A percentile compares a stretch with the other conserved stretches of the same genome.
These are phyloP conservation scores for Mycena pura DNA, from an alignment of 768 basidiomycete species.

Conservation along the genomic window DNA sequence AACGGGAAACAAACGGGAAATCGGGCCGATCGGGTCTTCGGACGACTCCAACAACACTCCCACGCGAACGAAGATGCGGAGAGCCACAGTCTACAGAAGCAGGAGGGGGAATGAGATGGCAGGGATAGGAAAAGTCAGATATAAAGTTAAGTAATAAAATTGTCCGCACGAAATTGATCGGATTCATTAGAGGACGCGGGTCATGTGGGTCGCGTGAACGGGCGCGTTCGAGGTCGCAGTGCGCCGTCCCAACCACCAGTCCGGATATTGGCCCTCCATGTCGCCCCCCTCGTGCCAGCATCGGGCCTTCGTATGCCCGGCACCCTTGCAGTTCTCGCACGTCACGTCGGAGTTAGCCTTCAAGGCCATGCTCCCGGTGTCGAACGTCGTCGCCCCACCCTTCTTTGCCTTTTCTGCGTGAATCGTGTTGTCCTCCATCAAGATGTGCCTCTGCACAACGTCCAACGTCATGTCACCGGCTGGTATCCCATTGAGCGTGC, in stretches of 20 bases:
- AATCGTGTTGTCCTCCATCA: slow-evolving; percentile 2
- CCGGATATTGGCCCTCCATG: neutral
- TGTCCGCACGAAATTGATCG: neutral
- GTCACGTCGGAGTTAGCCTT: neutral
- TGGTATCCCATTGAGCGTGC: neutral
- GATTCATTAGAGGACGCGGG: neutral
- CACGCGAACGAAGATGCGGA: slow-evolving; percentile 3
- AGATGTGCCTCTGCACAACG: neutral
- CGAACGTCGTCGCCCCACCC: too few relatives aligned
- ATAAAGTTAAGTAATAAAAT: neutral
- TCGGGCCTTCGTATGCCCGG: neutral
- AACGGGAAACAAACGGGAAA: too few relatives aligned
- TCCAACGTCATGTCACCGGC: neutral
- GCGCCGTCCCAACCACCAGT: neutral
- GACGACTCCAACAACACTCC: too few relatives aligned
- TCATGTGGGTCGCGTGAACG: neutral
- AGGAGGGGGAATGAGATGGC: neutral
- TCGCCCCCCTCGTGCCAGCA: slow-evolving; percentile 9
- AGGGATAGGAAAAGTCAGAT: neutral
- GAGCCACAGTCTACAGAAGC: neutral
- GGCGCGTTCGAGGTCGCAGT: neutral
- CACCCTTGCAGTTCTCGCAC: neutral
- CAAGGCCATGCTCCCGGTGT: too few relatives aligned
- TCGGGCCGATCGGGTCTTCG: too few relatives aligned
- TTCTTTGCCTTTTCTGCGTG: neutral